These are phyloP conservation scores for Vitis cinerea DNA, from an alignment of 164 flowering plant species.

Conservation along the genomic window DNA sequence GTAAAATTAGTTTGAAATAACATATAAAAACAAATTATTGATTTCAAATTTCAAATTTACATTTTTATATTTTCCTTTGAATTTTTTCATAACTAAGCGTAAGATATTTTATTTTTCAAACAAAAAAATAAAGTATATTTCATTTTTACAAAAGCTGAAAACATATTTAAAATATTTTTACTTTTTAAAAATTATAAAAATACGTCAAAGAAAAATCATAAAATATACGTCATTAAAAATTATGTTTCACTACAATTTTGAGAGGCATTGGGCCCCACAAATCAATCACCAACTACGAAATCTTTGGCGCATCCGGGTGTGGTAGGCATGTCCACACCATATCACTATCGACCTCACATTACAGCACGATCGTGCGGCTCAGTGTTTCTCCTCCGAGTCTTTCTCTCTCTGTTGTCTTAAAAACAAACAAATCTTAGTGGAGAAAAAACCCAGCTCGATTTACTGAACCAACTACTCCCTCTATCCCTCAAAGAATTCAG, in stretches of 20 bases:
- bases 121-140: too few species aligned
- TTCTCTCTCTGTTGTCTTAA: not conserved
- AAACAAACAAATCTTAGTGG: not conserved
- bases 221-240: too few species aligned
- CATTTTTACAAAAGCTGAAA: too few species aligned
- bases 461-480: not conserved
- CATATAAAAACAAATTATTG: too few species aligned
- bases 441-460: not conserved
- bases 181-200: too few species aligned
- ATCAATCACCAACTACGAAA: not conserved
- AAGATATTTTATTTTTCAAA: too few species aligned
- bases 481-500: constrained; percentile 10
- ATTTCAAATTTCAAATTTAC: too few species aligned
- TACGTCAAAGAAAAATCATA: too few species aligned
- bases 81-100: too few species aligned
- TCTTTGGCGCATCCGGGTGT: not conserved
- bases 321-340: not conserved
- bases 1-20: too few species aligned
- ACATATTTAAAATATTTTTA: too few species aligned
- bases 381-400: not conserved
- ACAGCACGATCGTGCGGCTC: not conserved
- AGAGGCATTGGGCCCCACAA: not conserved
- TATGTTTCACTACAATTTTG: not conserved
- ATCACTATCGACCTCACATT: not conserved
- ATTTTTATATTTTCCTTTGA: too few species aligned